Evolutionary conservation across 805 yeast species (phyloP), one percentile per base, ranked within the genome.

Genomic region (Wickerhamiella vanderwaltii): DNA sequence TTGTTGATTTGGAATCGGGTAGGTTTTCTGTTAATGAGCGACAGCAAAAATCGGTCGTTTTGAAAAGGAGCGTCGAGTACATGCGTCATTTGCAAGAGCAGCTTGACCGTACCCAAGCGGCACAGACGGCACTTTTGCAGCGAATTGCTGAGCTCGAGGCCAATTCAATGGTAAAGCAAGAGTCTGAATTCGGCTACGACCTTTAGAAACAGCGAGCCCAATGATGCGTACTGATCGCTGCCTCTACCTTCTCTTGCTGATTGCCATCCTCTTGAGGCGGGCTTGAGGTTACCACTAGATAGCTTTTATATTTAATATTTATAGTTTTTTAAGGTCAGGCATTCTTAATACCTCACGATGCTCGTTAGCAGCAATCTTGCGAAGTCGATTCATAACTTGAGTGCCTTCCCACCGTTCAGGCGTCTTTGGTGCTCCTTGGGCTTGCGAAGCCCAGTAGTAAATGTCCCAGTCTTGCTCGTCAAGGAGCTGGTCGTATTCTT

Each of bases 391-490:
- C 65, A 88, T 67, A 29, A 88, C 65, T 51, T 70, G 64, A 9
- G 82, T 73, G 45, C 79, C 56, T 56, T 76, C 68, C 95, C 95
- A 91, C 56, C 73, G 72, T 30, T 81, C 85, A 12, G 97, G 96
- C 48, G 88, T 67, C 11, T 94, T 94, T 15, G 82, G 75, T 26
- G 73, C 76, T 53, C 64, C 82, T 19, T 55, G 52, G 59, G 87
- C 84, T 50, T 73, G 74, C 2, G 96, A 85, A 19, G 94, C 94
- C 98, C 98, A 88, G 65, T 91, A 91, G 61, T 84, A 91, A 46
- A 91, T 87, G 61, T 91, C 98, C 98, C 98, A 91, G 61, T 91
- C 98, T n/a, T 88, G 74, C 61, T 88, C 94, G 60, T 91, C 94
- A 56, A 91, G 68, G 44, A 91, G 46, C 43, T 49, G 34, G 56